Conservation (phyloP, 2,329 filamentous ascomycete species). For the Penicillium sp. region DNA sequence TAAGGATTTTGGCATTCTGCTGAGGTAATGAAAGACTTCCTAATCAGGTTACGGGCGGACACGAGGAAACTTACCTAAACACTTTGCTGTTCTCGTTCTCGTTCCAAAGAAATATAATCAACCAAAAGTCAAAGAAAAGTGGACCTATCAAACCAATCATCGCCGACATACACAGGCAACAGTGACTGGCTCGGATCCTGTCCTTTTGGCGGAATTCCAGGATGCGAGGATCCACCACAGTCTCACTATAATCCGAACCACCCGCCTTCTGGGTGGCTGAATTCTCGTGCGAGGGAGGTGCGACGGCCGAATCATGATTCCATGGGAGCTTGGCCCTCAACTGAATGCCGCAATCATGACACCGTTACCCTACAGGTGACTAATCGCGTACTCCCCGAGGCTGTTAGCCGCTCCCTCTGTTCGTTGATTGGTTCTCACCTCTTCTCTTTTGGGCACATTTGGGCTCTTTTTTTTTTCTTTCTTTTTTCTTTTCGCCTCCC, state of each 20-base stretch:
- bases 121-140: slow-evolving; percentile 1
- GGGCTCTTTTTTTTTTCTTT: background rate
- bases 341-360: slow-evolving; percentile 16
- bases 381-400: slow-evolving; percentile 22
- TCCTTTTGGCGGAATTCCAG: slow-evolving; percentile 15
- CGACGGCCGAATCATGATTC: slow-evolving; percentile 8
- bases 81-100: background rate
- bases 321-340: slow-evolving; percentile 1
- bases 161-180: background rate
- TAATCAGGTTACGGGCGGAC: background rate
- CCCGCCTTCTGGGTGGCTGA: slow-evolving; percentile 14
- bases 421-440: slow-evolving; percentile 8
- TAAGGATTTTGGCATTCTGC: slow-evolving; percentile 6
- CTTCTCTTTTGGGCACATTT: background rate
- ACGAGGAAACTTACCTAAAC: background rate
- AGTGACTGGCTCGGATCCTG: slow-evolving; percentile 6
- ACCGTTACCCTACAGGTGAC: slow-evolving; percentile 18
- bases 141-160: background rate
- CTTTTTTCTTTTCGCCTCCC: slow-evolving; percentile 1
- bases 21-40: background rate
- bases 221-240: slow-evolving; percentile 18
- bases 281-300: slow-evolving; percentile 9
- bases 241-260: slow-evolving; percentile 24
- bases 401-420: slow-evolving; percentile 12
- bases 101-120: background rate